phyloP scores from a whole-genome alignment of 768 basidiomycete species.

The Punctularia strigosozonata region DNA sequence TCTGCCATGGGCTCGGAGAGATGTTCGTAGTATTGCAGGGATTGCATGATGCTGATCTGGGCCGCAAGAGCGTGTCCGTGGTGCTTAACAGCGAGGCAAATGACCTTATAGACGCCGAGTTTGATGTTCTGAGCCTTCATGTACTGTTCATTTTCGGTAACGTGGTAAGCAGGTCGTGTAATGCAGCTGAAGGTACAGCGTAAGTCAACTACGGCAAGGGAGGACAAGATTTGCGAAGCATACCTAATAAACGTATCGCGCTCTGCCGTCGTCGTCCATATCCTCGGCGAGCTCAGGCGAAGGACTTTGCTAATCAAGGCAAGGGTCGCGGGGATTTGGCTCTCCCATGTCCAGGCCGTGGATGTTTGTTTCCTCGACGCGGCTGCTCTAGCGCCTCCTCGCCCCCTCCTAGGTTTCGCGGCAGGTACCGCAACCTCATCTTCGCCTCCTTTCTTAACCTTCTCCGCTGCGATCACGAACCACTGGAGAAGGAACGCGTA shows the following conservation, averaged over 20 bases:
- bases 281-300: conserved; percentile 53
- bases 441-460: conserved; percentile 44
- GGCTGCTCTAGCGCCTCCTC: conserved; percentile 25
- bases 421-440: conserved; percentile 31
- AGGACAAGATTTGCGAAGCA: too few species aligned
- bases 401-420: conserved; percentile 32
- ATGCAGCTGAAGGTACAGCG: too few species aligned
- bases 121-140: conserved; percentile 74
- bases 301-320: conserved; percentile 64
- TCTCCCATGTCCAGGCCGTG: conserved; percentile 60
- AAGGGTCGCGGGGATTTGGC: conserved; percentile 63
- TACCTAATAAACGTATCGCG: conserved; percentile 79
- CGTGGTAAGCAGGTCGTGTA: conserved; percentile 76
- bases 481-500: conserved; percentile 89
- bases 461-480: conserved; percentile 79
- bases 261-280: conserved; percentile 87
- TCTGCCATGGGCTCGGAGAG: conserved; percentile 93
- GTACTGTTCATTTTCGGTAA: conserved; percentile 77
- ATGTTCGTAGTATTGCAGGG: conserved; percentile 89
- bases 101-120: conserved; percentile 71
- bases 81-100: conserved; percentile 86
- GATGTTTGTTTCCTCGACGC: conserved; percentile 28
- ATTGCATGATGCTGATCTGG: conserved; percentile 86
- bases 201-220: too few species aligned
- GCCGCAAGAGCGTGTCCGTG: conserved; percentile 77